Evolutionary conservation across 495 filamentous ascomycete genomes (phyloP), one percentile per base, ranked within the genome.

Genomic region (Penicillium parvum): DNA sequence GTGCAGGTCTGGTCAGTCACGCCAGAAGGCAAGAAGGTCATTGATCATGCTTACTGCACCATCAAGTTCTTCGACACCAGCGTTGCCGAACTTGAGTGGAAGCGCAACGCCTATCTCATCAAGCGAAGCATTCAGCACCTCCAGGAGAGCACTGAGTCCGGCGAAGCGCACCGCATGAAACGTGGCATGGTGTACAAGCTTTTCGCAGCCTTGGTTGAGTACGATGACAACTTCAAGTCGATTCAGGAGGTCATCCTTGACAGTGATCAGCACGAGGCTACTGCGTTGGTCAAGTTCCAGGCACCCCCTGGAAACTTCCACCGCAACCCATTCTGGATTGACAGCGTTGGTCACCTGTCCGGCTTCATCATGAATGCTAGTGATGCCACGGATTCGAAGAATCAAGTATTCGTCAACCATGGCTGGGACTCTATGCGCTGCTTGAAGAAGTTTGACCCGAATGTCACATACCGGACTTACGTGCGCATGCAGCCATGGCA

Each of bases 291-390:
- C 32, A 71, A 71, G 32, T 88, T 91, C 61, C 76, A 83, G 39
- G 64, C 75, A 11, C 66, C 75, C 9, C 74, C 78, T 40, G 86
- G 81, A 32, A 78, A 72, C 41, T 89, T 79, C 64, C 67, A 75
- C 43, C 79, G 79, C 41, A 77, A 77, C 38, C 85, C 85, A 2
- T 84, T 82, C 61, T 86, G 81, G 74, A 85, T 88, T 32, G 86
- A 89, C 57, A 83, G 79, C 32, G 61, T 70, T 33, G 64, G 60
- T n/a, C 67, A 72, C 51, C 71, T 85, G 21, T 82, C 83, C 7
- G 87, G 87, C 12, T 90, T 92, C 62, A 82, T 84, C 47, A 81
- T 88, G 66, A 90, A 90, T 55, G 85, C 77, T 10, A 88, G 81
- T 41, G 85, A 88, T 53, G 76, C 74, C 16, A 75, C 82, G 3